Evolutionary conservation across 176 grass and related monocot species (phyloP), one percentile per base, ranked within the genome.

Genomic region (Eleusine coracana): DNA sequence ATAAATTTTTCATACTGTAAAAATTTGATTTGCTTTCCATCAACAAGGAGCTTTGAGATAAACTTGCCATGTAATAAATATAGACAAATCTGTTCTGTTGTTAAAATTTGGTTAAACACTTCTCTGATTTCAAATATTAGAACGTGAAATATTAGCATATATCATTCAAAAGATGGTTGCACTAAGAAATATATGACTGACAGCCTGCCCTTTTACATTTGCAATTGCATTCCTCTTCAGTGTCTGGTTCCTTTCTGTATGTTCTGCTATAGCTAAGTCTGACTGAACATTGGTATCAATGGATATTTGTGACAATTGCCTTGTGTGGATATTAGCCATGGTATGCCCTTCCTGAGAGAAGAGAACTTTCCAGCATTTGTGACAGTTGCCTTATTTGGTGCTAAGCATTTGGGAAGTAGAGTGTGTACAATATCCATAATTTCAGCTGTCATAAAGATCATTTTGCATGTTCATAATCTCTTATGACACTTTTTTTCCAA

Each of bases 321-420:
- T 46, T 46, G 11, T 46, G 44, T 46, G 9, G 10, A 68, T 79
- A 11, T 46, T 46, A 46, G 44, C 44, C 44, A 46, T 46, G 44
- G 11, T 46, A 46, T 28, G 12, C 48, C 39, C 20, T 78, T 66
- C 21, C 34, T 58, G 3, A 68, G 75, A 71, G 15, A 68, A 79
- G 16, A 55, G 12, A 66, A 42, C 4, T 54, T 18, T 45, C 58
- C 68, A 5, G 8, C 78, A 23, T 67, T 75, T 46, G 10, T 45
- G 41, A 7, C 27, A 37, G 6, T 36, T 27, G 65, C 3, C 29
- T 71, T 39, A 60, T 65, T 23, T 73, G 8, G 17, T 81, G 28
- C 66, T 42, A 69, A 79, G 64, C 68, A 70, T 84, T 80, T 79
- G 21, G 7, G 6, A 38, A 56, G 48, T 31, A 36, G 58, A 66